A percentile compares a stretch with the other conserved stretches of the same genome.
phyloP scores from a whole-genome alignment of 164 flowering plant species.

The Akebia trifoliata region DNA sequence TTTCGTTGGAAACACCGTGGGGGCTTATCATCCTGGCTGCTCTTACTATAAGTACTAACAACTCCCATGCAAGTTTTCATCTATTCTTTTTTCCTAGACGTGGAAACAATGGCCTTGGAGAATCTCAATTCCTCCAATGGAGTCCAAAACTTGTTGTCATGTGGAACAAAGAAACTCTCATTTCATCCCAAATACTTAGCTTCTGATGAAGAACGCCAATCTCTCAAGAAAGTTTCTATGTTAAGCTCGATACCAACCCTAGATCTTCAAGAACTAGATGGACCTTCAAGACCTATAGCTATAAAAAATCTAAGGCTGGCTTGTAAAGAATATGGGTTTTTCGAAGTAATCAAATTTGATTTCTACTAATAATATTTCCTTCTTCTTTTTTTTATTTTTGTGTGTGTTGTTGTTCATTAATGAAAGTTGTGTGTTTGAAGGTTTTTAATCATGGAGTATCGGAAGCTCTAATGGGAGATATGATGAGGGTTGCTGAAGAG shows the following conservation, averaged over 20 bases:
- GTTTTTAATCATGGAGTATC: constrained; percentile 13
- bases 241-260: not conserved
- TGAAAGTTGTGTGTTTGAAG: not conserved
- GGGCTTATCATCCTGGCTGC: no score
- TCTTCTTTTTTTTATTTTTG: not conserved
- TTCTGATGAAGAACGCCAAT: constrained; percentile 4
- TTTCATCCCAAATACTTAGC: constrained; percentile 1
- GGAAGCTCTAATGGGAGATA: not conserved
- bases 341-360: not conserved
- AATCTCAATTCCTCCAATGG: not conserved
- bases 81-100: no score
- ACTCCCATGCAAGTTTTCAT: no score
- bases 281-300: constrained; percentile 6
- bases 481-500: constrained; percentile 13
- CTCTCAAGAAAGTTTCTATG: not conserved
- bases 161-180: not conserved
- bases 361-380: not conserved
- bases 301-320: constrained; percentile 8
- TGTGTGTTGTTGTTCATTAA: not conserved
- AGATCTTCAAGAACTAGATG: constrained; percentile 6
- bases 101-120: not conserved
- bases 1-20: no score
- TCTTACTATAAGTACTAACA: no score
- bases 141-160: not conserved
- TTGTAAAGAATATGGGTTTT: constrained; percentile 1